Evolutionary conservation across 768 basidiomycete species (phyloP).

Genomic region (Peribolospora baueri): DNA sequence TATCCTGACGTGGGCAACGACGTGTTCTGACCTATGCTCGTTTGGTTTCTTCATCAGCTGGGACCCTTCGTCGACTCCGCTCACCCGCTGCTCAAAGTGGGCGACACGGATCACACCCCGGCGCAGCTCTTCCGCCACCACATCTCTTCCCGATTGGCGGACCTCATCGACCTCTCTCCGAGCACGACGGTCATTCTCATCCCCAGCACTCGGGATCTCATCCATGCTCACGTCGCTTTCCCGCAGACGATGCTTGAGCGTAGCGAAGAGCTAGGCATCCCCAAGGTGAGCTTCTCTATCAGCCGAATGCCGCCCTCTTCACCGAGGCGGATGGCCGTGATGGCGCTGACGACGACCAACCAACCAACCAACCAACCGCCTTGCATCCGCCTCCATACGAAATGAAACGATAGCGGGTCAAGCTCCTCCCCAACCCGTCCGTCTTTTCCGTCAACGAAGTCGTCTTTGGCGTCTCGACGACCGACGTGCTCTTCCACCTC

Average conservation of each 20-base stretch:
- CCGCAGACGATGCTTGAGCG: conserved; percentile 37
- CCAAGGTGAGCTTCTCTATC: conserved; percentile 17
- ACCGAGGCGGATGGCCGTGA: neutral
- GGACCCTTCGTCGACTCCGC: conserved; percentile 72
- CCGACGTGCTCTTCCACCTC: conserved; percentile 73
- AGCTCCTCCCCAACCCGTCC: conserved; percentile 62
- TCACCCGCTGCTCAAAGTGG: conserved; percentile 49
- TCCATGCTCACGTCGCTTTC: conserved; percentile 55
- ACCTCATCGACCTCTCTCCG: conserved; percentile 37
- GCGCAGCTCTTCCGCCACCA: conserved; percentile 40
- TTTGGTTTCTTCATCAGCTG: conserved; percentile 28
- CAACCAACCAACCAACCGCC: neutral
- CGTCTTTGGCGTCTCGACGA: conserved; percentile 50
- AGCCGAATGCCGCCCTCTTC: neutral
- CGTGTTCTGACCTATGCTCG: neutral
- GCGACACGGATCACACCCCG: conserved; percentile 44
- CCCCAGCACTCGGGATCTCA: conserved; percentile 58
- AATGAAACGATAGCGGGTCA: conserved; percentile 35
- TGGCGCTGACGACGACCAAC: neutral
- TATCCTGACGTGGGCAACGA: neutral
- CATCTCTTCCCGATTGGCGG: conserved; percentile 33
- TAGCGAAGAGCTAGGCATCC: conserved; percentile 15
- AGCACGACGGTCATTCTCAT: conserved; percentile 50
- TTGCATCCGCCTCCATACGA: neutral
- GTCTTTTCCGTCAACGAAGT: conserved; percentile 66